phyloP scores from a whole-genome alignment of 2,329 filamentous ascomycete species.

The Sclerotinia sclerotiorum region DNA sequence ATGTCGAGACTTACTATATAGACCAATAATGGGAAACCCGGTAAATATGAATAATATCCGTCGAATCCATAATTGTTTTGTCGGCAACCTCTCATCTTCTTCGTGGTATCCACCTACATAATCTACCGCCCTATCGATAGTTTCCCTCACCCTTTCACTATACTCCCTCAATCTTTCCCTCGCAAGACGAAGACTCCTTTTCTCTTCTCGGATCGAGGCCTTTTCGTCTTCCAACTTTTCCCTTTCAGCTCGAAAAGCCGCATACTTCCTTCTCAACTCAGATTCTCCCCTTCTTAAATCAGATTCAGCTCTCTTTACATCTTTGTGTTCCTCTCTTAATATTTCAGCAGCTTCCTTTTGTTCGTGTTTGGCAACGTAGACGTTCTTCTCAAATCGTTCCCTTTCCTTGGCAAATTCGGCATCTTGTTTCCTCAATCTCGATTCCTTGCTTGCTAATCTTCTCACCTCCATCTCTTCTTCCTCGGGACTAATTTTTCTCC shows the following conservation, averaged over 20 bases:
- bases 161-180: conserved; percentile 4
- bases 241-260: not conserved
- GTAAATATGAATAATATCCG: not conserved
- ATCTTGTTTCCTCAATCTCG: not conserved
- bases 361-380: not conserved
- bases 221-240: conserved; percentile 13
- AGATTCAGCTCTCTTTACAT: not conserved
- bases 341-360: not conserved
- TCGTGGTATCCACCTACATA: conserved; percentile 2
- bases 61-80: conserved; percentile 11
- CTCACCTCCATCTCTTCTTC: conserved; percentile 7
- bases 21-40: not conserved
- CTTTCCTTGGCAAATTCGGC: not conserved
- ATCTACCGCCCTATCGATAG: conserved; percentile 12
- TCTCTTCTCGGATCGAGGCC: conserved; percentile 8
- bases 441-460: not conserved
- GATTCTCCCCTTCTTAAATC: not conserved
- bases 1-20: not conserved
- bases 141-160: conserved; percentile 7
- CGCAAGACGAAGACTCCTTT: conserved; percentile 1
- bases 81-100: conserved; percentile 1
- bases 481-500: not conserved
- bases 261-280: not conserved
- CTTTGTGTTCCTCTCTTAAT: not conserved
- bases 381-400: conserved; percentile 2